Base-by-base conservation (phyloP, 768 basidiomycete species). In the Holtermanniella nyarrowii region DNA sequence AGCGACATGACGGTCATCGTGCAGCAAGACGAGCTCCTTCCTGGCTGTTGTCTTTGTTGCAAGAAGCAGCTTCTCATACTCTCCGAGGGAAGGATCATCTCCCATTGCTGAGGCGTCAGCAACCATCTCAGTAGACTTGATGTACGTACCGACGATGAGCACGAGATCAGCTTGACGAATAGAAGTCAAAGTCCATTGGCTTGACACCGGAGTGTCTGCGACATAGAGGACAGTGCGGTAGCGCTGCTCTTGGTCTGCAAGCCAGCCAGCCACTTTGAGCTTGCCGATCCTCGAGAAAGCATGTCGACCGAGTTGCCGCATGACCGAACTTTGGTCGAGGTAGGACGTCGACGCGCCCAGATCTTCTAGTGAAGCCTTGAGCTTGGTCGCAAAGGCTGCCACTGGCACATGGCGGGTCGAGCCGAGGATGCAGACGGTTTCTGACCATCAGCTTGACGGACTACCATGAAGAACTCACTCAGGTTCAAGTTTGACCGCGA, bases 21-120 rank as follows among this genome's bases (percentile, higher is more conserved):
- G 95, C 10, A 99, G 76, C 3, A 99, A 76, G 3, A 99, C 84
- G 23, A 99, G 80, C 68, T 99, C 95, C 72, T 97, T 97, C 49
- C 95, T 76, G n/a, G 93, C 95, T 0, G 93, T 97, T 0, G 93
- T 96, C 75, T 97, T 97, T 78, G 90, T 86, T 1, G 90, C 90
- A 40, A 96, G 76, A 20, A 99, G 73, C 3, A 97, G 75, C 48
- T 91, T 81, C 70, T 99, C 69, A 63, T 89, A 97, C 73, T 99
- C 95, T 12, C 95, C 95, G 4, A 89, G 75, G 18, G 78, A 79
- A 0, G 76, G 73, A 13, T 89, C 90, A 52, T 95, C 90, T 3
- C 87, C 91, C 80, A 91, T 85, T 5, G 88, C 90, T 48, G 59
- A 47, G 23, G 52, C 61, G 27, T 57, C 27, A 52, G 43, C 40